Conservation (phyloP, 495 filamentous ascomycete species). For the Cercophora sp. region DNA sequence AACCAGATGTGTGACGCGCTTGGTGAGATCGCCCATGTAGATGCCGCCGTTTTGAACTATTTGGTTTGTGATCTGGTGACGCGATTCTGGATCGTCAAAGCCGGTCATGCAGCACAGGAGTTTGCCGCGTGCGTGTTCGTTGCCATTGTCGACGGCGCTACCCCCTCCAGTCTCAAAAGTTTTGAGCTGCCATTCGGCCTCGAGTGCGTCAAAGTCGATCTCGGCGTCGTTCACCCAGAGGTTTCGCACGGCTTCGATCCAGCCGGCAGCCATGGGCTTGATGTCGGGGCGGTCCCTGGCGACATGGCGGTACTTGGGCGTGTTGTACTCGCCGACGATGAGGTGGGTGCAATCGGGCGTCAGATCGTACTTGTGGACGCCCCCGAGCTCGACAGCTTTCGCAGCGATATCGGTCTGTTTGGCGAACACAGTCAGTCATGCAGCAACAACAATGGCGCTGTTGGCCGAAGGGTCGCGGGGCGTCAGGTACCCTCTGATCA, state of each 20-base stretch:
- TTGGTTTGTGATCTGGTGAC: slow-evolving; percentile 58
- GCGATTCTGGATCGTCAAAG: slow-evolving; percentile 72
- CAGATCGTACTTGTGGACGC: slow-evolving; percentile 80
- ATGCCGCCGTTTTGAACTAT: slow-evolving; percentile 67
- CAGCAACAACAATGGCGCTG: no score
- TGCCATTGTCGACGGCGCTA: slow-evolving; percentile 20
- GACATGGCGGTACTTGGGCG: slow-evolving; percentile 91
- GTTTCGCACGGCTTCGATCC: slow-evolving; percentile 77
- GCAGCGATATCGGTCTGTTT: slow-evolving; percentile 64
- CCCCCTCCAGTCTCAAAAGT: slow-evolving; percentile 40
- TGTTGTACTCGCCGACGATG: slow-evolving; percentile 81
- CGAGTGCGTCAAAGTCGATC: slow-evolving; percentile 65
- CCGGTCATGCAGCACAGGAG: slow-evolving; percentile 85
- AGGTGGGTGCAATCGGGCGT: slow-evolving; percentile 95
- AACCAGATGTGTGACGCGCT: slow-evolving; percentile 80
- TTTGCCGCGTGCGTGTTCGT: slow-evolving; percentile 31
- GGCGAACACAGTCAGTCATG: neutral
- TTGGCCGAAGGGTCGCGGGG: no score
- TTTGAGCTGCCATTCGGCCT: slow-evolving; percentile 38
- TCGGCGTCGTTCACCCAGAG: slow-evolving; percentile 80
- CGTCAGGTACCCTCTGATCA: slow-evolving; percentile 74
- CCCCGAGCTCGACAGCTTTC: slow-evolving; percentile 78
- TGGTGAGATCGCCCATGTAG: slow-evolving; percentile 84
- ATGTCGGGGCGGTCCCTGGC: slow-evolving; percentile 85
- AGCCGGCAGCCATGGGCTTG: slow-evolving; percentile 69